Base-by-base conservation (phyloP, 139 green algal species). In the Volvox africanus region DNA sequence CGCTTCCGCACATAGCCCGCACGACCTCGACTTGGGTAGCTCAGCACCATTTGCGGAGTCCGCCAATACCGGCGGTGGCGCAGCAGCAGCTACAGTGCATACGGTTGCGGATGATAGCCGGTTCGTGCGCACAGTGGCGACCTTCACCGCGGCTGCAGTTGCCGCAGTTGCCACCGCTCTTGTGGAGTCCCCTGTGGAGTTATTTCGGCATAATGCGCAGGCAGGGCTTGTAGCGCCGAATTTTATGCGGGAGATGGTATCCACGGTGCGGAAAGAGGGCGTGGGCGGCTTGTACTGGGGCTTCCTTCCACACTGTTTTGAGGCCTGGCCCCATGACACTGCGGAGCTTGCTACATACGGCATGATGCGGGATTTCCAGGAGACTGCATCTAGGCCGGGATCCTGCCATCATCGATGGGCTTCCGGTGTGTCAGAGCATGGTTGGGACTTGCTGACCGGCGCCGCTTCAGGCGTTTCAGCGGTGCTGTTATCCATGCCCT, bases 321-420 rank as follows among this genome's bases (percentile, higher is more conserved):
- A 97, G 88, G 92, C 91, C 0, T 92, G 96, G 13, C 96, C 96
- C 0, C 94, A 97, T 30, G 96, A 98, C 68, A 92, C 96, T 6
- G 92, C 92, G 1, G 96, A 97, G 89, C 87, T 90, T 0, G 73
- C 73, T 11, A 84, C 86, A 21, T 90, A 93, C 77, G 86, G 79
- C 65, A 21, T 55, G 32, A 86, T 92, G 88, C 79, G 69, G 12
- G 88, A 92, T 2, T 83, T 88, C 17, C 76, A 88, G 71, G 21
- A 65, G 18, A 12, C 80, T 19, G 69, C 61, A 14, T 35, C 13
- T 21, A 67, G 71, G 16, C 80, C 78, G 33, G 36, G 76, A 16
- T 50, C 75, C 5, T 26, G 13, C 24, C 90, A 88, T 33, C 75
- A 92, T 37, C 12, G 21, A 5, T 82, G 55, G 76, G 26, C 86